Evolutionary conservation across 2,329 filamentous ascomycete species (phyloP).

Genomic region (Pestalotiopsis sp.): DNA sequence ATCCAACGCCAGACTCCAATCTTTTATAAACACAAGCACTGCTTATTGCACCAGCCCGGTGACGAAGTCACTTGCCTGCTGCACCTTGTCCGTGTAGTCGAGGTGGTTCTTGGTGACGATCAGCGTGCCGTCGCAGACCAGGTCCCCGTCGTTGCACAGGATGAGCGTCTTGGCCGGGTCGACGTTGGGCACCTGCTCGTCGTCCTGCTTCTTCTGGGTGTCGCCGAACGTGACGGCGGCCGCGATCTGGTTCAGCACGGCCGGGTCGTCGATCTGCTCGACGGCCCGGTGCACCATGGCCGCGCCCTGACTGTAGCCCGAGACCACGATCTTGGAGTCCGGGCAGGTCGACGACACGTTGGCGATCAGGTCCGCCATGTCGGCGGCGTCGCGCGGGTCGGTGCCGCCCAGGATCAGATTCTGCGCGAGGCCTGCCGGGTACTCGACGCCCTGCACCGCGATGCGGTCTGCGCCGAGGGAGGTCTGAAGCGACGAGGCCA

Average conservation of each 20-base stretch:
- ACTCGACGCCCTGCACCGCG: constrained; percentile 20
- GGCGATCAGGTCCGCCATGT: constrained; percentile 30
- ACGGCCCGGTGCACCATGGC: constrained; percentile 36
- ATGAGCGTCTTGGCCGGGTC: constrained; percentile 34
- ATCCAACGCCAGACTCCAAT: neutral
- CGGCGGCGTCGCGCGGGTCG: constrained; percentile 25
- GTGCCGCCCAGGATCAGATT: constrained; percentile 33
- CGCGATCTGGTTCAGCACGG: constrained; percentile 28
- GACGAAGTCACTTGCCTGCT: constrained; percentile 2
- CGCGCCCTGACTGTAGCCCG: constrained; percentile 33
- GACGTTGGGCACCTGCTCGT: constrained; percentile 30
- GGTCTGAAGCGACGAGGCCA: constrained; percentile 23
- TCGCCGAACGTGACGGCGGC: constrained; percentile 32
- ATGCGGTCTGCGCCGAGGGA: constrained; percentile 18
- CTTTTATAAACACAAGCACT: neutral
- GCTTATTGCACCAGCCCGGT: constrained; percentile 1
- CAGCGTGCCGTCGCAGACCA: constrained; percentile 48
- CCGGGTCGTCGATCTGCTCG: constrained; percentile 32
- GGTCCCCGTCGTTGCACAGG: constrained; percentile 49
- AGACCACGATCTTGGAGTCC: constrained; percentile 33
- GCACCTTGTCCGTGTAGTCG: constrained; percentile 29
- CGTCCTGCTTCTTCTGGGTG: constrained; percentile 32
- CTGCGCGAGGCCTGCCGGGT: constrained; percentile 28
- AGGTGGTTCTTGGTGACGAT: constrained; percentile 40
- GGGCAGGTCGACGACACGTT: constrained; percentile 33